Evolutionary conservation across 495 filamentous ascomycete species (phyloP).

Genomic region (Achaetomiella virescens): DNA sequence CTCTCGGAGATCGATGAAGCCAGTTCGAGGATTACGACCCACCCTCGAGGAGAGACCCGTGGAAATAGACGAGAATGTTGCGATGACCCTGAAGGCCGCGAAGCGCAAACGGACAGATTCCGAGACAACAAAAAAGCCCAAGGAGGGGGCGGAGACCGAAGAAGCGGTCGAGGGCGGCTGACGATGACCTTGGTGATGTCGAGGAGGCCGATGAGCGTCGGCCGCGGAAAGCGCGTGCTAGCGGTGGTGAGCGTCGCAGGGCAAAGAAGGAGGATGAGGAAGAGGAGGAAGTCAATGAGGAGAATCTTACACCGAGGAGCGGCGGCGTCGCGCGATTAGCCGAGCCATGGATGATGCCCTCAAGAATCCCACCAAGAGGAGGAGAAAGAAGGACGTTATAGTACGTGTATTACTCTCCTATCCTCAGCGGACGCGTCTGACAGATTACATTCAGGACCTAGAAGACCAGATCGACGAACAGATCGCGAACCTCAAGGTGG

Average conservation of each 20-base stretch:
- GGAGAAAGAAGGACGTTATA: conserved; percentile 82
- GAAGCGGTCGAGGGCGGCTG: conserved; percentile 51
- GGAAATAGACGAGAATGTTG: conserved; percentile 81
- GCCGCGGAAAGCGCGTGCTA: conserved; percentile 34
- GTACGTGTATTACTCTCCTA: conserved; percentile 44
- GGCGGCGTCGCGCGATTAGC: conserved; percentile 72
- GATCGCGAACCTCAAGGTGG: conserved; percentile 78
- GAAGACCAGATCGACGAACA: conserved; percentile 83
- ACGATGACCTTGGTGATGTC: conserved; percentile 52
- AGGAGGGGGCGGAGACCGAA: conserved; percentile 75
- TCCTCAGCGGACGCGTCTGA: conserved; percentile 9
- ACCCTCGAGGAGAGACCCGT: conserved; percentile 72
- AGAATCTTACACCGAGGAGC: conserved; percentile 60
- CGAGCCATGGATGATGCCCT: conserved; percentile 79
- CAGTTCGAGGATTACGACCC: conserved; percentile 90
- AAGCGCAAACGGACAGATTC: conserved; percentile 72
- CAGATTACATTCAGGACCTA: conserved; percentile 56
- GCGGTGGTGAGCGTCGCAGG: conserved; percentile 30
- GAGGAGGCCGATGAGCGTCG: conserved; percentile 49
- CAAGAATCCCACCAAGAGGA: conserved; percentile 71
- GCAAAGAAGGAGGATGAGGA: conserved; percentile 46
- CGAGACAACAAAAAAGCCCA: conserved; percentile 59
- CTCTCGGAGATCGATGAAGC: conserved; percentile 91
- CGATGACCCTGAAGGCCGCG: conserved; percentile 60
- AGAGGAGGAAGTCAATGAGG: conserved; percentile 57